These are phyloP conservation scores for Zygosaccharomyces gambellarensis DNA, from an alignment of 805 yeast genomes.

Conservation along the genomic window DNA sequence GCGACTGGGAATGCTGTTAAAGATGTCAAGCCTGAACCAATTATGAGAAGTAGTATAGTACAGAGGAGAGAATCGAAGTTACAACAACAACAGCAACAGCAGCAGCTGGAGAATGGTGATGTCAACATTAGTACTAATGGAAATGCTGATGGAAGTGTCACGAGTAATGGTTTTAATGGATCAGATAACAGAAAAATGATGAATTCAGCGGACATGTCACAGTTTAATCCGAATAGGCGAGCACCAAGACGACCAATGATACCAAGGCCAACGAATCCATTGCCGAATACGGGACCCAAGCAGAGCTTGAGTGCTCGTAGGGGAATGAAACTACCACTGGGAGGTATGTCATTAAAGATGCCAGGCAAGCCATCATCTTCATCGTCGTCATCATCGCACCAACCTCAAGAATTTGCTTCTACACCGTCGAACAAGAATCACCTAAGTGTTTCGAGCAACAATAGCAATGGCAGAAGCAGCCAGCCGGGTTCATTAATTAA, in stretches of 20 bases:
- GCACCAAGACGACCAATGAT: slow-evolving; percentile 27
- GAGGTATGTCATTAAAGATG: slow-evolving; percentile 33
- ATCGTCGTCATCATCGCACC: slow-evolving; percentile 18
- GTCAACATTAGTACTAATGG: not conserved
- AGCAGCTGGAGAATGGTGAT: not conserved
- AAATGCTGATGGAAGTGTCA: slow-evolving; percentile 11
- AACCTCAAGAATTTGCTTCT: slow-evolving; percentile 28
- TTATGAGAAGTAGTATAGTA: slow-evolving; percentile 1
- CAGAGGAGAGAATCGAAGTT: slow-evolving; percentile 1
- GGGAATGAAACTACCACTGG: slow-evolving; percentile 65
- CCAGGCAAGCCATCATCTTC: slow-evolving; percentile 15
- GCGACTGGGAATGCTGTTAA: not conserved
- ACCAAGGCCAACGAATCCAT: slow-evolving; percentile 60
- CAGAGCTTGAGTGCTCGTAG: slow-evolving; percentile 79
- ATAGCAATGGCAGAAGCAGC: slow-evolving; percentile 24
- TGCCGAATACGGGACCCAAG: slow-evolving; percentile 65
- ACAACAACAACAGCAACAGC: slow-evolving; percentile 4
- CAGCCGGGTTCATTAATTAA: slow-evolving; percentile 30
- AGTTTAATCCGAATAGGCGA: slow-evolving; percentile 26
- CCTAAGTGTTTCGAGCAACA: slow-evolving; percentile 9
- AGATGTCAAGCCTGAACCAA: not conserved
- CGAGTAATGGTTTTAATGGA: slow-evolving; percentile 35
- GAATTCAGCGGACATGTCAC: slow-evolving; percentile 11
- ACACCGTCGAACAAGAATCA: slow-evolving; percentile 23
- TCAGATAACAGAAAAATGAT: slow-evolving; percentile 11